A percentile compares a stretch with the other conserved stretches of the same genome.
phyloP scores from a whole-genome alignment of 2,329 filamentous ascomycete species.

The Penicillium olsonii region DNA sequence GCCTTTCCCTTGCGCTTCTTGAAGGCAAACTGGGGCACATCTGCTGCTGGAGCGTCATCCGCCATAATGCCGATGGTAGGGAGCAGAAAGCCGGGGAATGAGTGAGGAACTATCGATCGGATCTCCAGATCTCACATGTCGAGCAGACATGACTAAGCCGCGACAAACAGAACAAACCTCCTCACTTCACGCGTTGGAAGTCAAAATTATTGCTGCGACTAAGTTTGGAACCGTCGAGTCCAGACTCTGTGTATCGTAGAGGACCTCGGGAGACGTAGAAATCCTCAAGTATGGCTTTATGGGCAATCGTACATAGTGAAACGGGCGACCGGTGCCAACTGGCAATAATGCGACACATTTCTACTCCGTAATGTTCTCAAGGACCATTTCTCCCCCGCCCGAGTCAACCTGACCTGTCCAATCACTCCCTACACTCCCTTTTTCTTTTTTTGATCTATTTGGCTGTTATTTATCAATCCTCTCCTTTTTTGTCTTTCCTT shows the following conservation, averaged over 20 bases:
- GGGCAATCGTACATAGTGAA: no score
- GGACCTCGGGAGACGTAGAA: no score
- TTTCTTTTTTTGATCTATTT: conserved; percentile 10
- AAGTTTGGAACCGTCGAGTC: background rate
- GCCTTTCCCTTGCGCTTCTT: conserved; percentile 84
- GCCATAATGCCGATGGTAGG: conserved; percentile 25
- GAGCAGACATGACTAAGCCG: background rate
- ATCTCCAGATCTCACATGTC: background rate
- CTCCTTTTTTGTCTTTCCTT: conserved; percentile 14
- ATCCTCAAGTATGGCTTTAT: no score
- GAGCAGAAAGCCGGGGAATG: background rate
- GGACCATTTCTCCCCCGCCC: conserved; percentile 37
- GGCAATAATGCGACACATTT: conserved; percentile 17
- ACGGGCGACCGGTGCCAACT: conserved; percentile 17
- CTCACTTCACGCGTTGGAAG: background rate
- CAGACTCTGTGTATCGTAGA: background rate
- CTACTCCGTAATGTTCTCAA: no score
- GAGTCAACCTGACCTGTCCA: conserved; percentile 29
- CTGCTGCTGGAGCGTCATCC: conserved; percentile 27
- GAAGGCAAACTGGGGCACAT: conserved; percentile 56
- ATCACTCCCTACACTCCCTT: conserved; percentile 25
- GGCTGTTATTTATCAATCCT: conserved; percentile 11
- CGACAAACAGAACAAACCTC: background rate
- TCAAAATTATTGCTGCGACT: background rate
- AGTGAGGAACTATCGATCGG: conserved; percentile 2